phyloP scores from a whole-genome alignment of 2,329 filamentous ascomycete species.

The Microdochium nivale region DNA sequence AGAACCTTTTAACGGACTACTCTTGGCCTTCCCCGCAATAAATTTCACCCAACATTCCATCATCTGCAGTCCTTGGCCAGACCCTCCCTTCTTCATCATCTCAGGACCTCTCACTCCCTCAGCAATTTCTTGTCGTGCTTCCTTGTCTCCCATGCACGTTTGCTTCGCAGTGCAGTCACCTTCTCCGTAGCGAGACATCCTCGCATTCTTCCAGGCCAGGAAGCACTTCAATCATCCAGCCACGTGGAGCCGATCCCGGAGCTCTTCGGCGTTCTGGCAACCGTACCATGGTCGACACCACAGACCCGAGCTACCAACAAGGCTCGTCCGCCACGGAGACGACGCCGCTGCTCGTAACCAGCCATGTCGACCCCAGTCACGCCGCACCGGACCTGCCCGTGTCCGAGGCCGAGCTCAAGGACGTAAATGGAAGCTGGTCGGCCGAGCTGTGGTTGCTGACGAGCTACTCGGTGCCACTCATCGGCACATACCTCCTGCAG shows the following conservation, averaged over 20 bases:
- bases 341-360: neutral
- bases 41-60: neutral
- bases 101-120: too few species aligned
- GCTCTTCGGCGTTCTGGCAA: too few species aligned
- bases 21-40: neutral
- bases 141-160: too few species aligned
- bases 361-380: neutral
- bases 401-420: neutral
- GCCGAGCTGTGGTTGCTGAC: slow-evolving; percentile 16
- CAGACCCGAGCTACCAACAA: neutral
- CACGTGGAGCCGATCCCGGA: too few species aligned
- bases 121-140: too few species aligned
- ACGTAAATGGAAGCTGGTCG: neutral
- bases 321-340: neutral
- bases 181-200: too few species aligned
- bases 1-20: too few species aligned
- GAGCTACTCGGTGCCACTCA: slow-evolving; percentile 37
- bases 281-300: neutral
- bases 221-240: too few species aligned
- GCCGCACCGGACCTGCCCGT: neutral
- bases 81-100: too few species aligned
- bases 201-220: too few species aligned
- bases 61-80: too few species aligned
- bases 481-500: slow-evolving; percentile 44
- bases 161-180: too few species aligned